Conservation (phyloP, 805 yeast species). For the Cyberlindnera americana region DNA sequence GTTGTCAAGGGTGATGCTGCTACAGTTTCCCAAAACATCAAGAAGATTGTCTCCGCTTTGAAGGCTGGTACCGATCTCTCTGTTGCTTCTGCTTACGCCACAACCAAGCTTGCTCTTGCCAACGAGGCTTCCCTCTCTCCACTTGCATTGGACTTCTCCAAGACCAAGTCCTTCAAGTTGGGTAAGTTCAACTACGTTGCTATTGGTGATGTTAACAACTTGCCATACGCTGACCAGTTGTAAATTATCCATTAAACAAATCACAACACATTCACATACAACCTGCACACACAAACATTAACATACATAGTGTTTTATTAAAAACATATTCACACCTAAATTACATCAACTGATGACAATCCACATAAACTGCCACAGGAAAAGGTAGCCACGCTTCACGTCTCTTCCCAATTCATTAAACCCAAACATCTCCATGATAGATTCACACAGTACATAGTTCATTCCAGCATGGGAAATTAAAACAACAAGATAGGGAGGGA, state of each 20-base stretch:
- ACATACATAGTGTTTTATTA: not conserved
- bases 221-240: conserved; percentile 90
- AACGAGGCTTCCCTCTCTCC: conserved; percentile 36
- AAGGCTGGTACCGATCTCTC: conserved; percentile 54
- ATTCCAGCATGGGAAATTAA: conserved; percentile 7
- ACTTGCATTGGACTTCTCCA: conserved; percentile 34
- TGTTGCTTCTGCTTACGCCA: conserved; percentile 53
- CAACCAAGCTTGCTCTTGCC: conserved; percentile 40
- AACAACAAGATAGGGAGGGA: not conserved
- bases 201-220: conserved; percentile 79
- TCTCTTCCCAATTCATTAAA: not conserved
- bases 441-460: conserved; percentile 10
- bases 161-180: conserved; percentile 43
- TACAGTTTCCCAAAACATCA: conserved; percentile 57
- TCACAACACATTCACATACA: too few relatives aligned
- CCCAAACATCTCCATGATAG: conserved; percentile 2
- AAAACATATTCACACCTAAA: not conserved
- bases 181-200: conserved; percentile 80
- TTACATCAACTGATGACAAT: not conserved
- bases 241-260: conserved; percentile 33
- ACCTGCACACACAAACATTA: not conserved
- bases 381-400: not conserved
- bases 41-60: conserved; percentile 50
- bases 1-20: conserved; percentile 59
- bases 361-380: not conserved